These are phyloP conservation scores for Tothia fuscella DNA, from an alignment of 2,329 filamentous ascomycete species.

Conservation along the genomic window DNA sequence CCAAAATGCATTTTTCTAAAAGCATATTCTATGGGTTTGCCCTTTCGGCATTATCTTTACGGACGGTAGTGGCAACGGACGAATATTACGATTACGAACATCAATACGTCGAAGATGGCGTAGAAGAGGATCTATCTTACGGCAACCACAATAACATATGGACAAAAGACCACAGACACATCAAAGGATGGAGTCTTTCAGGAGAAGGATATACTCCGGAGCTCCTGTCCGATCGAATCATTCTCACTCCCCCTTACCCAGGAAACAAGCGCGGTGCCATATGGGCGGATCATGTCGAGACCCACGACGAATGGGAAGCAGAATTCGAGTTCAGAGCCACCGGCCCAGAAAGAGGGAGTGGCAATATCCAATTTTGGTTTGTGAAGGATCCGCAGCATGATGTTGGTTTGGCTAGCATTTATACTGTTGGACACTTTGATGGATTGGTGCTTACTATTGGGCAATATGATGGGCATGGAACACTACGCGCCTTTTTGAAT, in stretches of 20 bases:
- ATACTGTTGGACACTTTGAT: conserved; percentile 75
- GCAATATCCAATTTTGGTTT: conserved; percentile 92
- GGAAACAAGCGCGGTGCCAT: conserved; percentile 74
- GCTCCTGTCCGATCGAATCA: conserved; percentile 74
- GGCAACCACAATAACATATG: conserved; percentile 57
- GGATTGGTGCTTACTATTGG: conserved; percentile 83
- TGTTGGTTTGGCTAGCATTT: conserved; percentile 60
- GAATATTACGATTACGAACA: background rate
- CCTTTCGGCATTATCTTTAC: too few species aligned
- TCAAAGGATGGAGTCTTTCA: conserved; percentile 44
- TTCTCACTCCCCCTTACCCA: conserved; percentile 79
- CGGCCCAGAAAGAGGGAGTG: conserved; percentile 72
- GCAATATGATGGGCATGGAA: conserved; percentile 70
- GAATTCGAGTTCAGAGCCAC: conserved; percentile 81
- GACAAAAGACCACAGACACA: conserved; percentile 44
- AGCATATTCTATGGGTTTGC: background rate
- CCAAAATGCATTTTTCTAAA: background rate
- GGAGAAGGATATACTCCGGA: conserved; percentile 45
- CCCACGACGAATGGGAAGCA: conserved; percentile 61
- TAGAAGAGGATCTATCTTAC: conserved; percentile 66
- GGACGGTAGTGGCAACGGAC: background rate
- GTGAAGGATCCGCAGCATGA: conserved; percentile 50
- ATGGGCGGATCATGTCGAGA: conserved; percentile 59
- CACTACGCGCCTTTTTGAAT: conserved; percentile 85
- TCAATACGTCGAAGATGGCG: conserved; percentile 13